Conservation (phyloP, 2,329 filamentous ascomycete genomes). For the Hyphodiscus sp. region DNA sequence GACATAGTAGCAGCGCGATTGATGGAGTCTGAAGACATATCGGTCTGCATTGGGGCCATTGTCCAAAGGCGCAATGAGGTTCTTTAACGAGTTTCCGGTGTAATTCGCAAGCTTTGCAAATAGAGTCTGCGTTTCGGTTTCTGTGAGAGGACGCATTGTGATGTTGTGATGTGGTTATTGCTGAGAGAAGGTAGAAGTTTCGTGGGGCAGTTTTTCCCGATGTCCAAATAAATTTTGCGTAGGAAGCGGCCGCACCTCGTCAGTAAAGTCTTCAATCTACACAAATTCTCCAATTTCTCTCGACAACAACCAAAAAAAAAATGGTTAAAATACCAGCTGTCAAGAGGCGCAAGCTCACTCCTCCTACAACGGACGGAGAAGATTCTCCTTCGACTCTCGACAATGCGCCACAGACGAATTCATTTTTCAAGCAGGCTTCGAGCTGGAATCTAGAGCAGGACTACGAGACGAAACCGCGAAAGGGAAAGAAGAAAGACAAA, state of each 20-base stretch:
- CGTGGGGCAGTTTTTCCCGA: constrained; percentile 21
- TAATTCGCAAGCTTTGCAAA: constrained; percentile 94
- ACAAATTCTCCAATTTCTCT: constrained; percentile 5
- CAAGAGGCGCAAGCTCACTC: constrained; percentile 54
- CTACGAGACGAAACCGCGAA: constrained; percentile 76
- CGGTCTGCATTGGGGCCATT: constrained; percentile 64
- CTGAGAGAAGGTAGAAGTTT: constrained; percentile 6
- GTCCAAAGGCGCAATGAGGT: constrained; percentile 70
- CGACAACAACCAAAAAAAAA: constrained; percentile 4
- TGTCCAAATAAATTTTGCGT: constrained; percentile 19
- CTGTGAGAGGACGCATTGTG: constrained; percentile 50
- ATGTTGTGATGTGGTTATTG: constrained; percentile 7
- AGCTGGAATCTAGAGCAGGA: constrained; percentile 90
- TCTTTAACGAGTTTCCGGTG: constrained; percentile 78
- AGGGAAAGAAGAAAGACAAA: constrained; percentile 62
- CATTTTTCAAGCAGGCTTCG: constrained; percentile 65
- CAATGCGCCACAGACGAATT: constrained; percentile 18
- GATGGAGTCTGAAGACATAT: constrained; percentile 79
- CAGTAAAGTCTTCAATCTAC: background rate
- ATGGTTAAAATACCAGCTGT: constrained; percentile 31
- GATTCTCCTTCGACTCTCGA: constrained; percentile 29
- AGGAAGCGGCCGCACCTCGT: constrained; percentile 17
- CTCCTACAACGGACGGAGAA: constrained; percentile 43
- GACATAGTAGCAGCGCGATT: constrained; percentile 85
- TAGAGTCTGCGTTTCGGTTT: constrained; percentile 70